phyloP scores from a whole-genome alignment of 2,329 filamentous ascomycete genomes.

The Colletotrichum australisinense region DNA sequence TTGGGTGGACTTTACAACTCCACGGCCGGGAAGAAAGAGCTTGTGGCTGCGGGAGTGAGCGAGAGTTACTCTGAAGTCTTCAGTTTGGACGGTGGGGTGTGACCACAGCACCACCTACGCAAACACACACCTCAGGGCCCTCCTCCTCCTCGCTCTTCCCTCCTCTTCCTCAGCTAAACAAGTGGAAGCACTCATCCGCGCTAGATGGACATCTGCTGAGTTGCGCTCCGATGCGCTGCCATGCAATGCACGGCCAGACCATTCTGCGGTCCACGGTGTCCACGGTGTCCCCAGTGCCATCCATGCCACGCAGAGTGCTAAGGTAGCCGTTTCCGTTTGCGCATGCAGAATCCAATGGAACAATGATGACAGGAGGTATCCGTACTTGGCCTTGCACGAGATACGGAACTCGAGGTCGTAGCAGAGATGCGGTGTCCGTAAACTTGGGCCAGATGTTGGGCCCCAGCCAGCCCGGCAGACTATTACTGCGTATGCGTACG shows the following conservation, averaged over 20 bases:
- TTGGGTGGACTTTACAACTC: not conserved
- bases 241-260: conserved; percentile 34
- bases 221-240: conserved; percentile 18
- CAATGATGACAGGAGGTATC: not conserved
- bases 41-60: conserved; percentile 4
- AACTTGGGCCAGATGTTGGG: conserved; percentile 12
- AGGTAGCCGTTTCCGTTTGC: conserved; percentile 32
- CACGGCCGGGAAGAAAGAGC: not conserved
- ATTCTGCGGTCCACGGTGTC: conserved; percentile 22
- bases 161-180: not conserved
- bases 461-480: conserved; percentile 1
- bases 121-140: not conserved
- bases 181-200: not conserved
- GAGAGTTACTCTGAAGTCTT: not conserved
- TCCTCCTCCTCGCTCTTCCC: too few species aligned
- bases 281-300: conserved; percentile 25
- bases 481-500: not conserved
- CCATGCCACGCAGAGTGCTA: conserved; percentile 22
- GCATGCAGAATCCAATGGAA: conserved; percentile 31
- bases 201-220: conserved; percentile 10
- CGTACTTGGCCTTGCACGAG: conserved; percentile 6
- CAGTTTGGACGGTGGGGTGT: conserved; percentile 12
- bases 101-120: conserved; percentile 11
- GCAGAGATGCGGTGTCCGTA: not conserved
- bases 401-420: not conserved